A percentile compares a stretch with the other conserved stretches of the same genome.
These are phyloP conservation scores for Cryptosporidium sp. DNA, from an alignment of 169 alveolate genomes.

Conservation along the genomic window DNA sequence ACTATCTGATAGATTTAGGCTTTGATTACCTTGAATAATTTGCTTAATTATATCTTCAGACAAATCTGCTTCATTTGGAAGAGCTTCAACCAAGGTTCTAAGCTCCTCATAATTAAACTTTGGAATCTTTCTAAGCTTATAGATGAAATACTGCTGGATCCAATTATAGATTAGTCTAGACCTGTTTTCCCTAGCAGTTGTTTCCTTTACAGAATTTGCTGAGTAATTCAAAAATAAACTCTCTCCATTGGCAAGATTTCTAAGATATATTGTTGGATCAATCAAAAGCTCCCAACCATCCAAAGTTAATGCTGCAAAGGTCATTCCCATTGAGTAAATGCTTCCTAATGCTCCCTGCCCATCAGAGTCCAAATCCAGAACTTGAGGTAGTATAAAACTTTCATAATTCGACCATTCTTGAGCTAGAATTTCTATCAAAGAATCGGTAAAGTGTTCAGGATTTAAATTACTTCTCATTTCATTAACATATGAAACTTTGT, in stretches of 20 bases:
- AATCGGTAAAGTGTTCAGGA: slow-evolving; percentile 25
- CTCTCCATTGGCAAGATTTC: slow-evolving; percentile 5
- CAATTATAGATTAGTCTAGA: background rate
- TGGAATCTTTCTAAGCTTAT: slow-evolving; percentile 21
- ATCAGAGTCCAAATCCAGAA: background rate
- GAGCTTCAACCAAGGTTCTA: slow-evolving; percentile 1
- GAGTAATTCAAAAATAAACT: background rate
- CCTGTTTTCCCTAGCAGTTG: slow-evolving; percentile 19
- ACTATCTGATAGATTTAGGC: background rate
- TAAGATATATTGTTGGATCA: slow-evolving; percentile 6
- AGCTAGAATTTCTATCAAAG: slow-evolving; percentile 16
- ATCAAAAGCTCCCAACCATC: slow-evolving; percentile 64
- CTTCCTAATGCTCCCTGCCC: background rate
- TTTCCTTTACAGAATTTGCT: background rate
- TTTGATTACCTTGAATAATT: background rate
- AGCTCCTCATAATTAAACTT: background rate
- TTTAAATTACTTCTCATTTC: slow-evolving; percentile 32
- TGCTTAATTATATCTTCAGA: background rate
- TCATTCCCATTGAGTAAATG: slow-evolving; percentile 8
- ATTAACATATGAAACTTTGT: background rate
- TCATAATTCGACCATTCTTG: slow-evolving; percentile 47
- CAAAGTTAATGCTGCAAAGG: slow-evolving; percentile 5
- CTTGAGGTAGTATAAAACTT: background rate
- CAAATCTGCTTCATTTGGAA: background rate
- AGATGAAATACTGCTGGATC: slow-evolving; percentile 43